Conservation (phyloP, 257 asterid species). For the Lithospermum erythrorhizon region DNA sequence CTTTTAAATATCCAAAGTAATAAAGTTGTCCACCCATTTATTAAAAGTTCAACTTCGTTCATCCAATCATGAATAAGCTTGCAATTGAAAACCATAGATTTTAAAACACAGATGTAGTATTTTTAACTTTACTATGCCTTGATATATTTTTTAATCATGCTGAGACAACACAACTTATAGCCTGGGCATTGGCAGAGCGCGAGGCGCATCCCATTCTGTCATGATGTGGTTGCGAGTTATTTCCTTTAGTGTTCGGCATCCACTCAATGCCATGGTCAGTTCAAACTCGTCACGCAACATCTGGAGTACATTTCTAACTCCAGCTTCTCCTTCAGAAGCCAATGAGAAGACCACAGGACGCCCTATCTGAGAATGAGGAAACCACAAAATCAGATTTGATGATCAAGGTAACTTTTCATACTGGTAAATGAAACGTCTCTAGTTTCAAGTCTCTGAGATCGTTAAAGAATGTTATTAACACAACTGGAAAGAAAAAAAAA, state of each 20-base stretch:
- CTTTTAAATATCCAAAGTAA: no score
- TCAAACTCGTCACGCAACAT: conserved; percentile 90
- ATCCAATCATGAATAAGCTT: conserved; percentile 17
- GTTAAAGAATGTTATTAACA: no score
- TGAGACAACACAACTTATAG: conserved; percentile 25
- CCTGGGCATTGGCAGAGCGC: conserved; percentile 43
- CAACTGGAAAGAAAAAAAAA: no score
- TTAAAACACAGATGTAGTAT: conserved; percentile 8
- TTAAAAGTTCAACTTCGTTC: background rate
- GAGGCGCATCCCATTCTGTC: conserved; percentile 74
- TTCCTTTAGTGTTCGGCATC: conserved; percentile 65
- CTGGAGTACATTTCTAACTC: conserved; percentile 65
- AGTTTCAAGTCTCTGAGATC: no score
- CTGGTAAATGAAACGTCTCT: background rate
- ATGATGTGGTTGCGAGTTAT: conserved; percentile 72
- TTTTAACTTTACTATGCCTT: conserved; percentile 4
- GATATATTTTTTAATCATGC: background rate
- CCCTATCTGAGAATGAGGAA: conserved; percentile 43
- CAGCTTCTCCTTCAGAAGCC: conserved; percentile 92
- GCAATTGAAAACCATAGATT: conserved; percentile 12
- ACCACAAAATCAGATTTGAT: background rate
- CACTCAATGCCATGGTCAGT: conserved; percentile 91
- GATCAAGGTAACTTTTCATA: background rate
- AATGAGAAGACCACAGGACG: conserved; percentile 84
- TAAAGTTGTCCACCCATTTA: no score